These are phyloP conservation scores for Blepharisma japonicum DNA, from an alignment of 73 alveolate genomes.

Conservation along the genomic window DNA sequence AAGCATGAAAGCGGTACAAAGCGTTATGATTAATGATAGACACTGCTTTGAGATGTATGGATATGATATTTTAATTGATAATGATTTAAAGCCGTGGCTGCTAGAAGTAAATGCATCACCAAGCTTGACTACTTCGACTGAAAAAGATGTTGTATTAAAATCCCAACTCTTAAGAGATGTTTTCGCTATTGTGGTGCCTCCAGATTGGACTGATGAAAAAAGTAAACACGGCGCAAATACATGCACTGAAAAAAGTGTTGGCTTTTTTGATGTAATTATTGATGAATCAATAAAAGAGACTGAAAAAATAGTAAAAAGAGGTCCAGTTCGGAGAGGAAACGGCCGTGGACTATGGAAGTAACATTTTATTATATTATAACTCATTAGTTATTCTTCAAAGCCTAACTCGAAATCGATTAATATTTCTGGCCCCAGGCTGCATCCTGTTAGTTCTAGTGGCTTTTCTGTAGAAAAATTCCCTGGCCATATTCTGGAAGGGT, in stretches of 20 bases:
- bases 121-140: conserved; percentile 78
- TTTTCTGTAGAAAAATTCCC: conserved; percentile 44
- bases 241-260: conserved; percentile 69
- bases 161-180: conserved; percentile 86
- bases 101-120: conserved; percentile 98
- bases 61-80: conserved; percentile 94
- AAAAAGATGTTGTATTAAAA: conserved; percentile 82
- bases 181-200: conserved; percentile 91
- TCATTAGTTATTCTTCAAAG: too few species aligned
- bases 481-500: conserved; percentile 58
- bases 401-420: conserved; percentile 22
- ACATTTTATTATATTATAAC: background rate
- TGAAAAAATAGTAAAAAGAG: background rate
- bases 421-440: conserved; percentile 12
- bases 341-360: conserved; percentile 24
- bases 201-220: conserved; percentile 88
- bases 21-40: conserved; percentile 96
- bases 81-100: conserved; percentile 89
- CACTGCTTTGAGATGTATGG: conserved; percentile 99
- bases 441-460: background rate
- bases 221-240: conserved; percentile 88
- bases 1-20: conserved; percentile 70
- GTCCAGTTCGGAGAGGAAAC: conserved; percentile 22
- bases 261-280: conserved; percentile 68
- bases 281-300: conserved; percentile 57